Conservation (phyloP, 2,329 filamentous ascomycete species). For the Penicillium aurantiogriseum region DNA sequence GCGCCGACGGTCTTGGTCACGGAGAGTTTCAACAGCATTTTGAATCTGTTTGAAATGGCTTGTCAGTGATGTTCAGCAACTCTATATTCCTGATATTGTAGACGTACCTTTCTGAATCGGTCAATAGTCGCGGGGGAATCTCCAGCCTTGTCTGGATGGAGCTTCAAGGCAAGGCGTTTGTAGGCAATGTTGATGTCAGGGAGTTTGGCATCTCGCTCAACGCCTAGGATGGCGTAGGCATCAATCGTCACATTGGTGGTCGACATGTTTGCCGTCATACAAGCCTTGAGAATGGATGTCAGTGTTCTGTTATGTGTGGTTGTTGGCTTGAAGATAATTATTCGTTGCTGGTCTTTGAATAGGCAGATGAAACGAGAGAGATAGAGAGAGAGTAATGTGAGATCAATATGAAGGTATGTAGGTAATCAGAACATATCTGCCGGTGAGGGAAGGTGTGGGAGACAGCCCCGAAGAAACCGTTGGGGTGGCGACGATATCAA, state of each 20-base stretch:
- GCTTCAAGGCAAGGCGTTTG: conserved; percentile 34
- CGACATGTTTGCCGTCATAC: conserved; percentile 6
- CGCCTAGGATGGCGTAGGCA: conserved; percentile 30
- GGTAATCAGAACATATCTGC: background rate
- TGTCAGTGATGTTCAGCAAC: background rate
- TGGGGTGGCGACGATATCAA: background rate
- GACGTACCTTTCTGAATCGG: conserved; percentile 27
- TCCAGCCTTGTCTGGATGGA: conserved; percentile 36
- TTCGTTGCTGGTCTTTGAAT: background rate
- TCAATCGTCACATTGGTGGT: conserved; percentile 8
- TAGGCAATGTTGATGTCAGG: conserved; percentile 37
- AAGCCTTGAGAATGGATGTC: background rate
- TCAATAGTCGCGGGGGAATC: conserved; percentile 6
- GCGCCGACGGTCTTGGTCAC: conserved; percentile 26
- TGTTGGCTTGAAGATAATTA: background rate
- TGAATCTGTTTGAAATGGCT: conserved; percentile 26
- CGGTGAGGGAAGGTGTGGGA: conserved; percentile 4
- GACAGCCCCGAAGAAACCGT: background rate
- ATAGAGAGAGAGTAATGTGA: background rate
- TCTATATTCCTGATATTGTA: background rate
- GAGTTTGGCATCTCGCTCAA: conserved; percentile 24
- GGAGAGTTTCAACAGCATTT: conserved; percentile 36
- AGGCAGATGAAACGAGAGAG: background rate
- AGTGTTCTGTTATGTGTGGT: background rate
- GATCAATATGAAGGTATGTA: background rate